Evolutionary conservation across 2,329 filamentous ascomycete species (phyloP), one percentile per base, ranked within the genome.

Genomic region (Talaromyces sp.): DNA sequence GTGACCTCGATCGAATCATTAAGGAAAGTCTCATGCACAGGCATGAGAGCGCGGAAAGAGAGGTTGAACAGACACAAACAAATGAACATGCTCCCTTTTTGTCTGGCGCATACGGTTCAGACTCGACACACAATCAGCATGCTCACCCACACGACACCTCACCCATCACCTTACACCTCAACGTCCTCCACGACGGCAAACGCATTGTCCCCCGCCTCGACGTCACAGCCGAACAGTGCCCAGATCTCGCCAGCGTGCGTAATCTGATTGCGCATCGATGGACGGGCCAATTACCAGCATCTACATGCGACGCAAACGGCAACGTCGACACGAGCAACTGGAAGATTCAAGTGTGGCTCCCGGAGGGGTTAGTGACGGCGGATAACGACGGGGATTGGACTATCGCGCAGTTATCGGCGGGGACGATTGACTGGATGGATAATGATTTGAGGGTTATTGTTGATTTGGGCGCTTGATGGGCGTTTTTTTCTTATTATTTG

Each of bases 371-470:
- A n/a, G 62, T 69, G 13, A 56, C 63, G 6, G 65, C 78, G 7
- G 66, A 68, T 11, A 73, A 66, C 45, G 74, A 78, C 53, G 70
- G 71, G 37, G 75, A 78, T 48, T 78, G 76, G 77, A 70, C 72
- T 19, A 70, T 77, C 58, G 73, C 75, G 4, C 66, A 78, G n/a
- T 63, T 77, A 33, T 71, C 73, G 4, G 73, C 72, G 10, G 70
- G 71, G 17, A 73, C 72, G 10, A 71, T 77, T 2, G 76, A 78
- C 31, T 79, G 77, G 77, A 77, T 79, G 75, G 76, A 78, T 59
- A 70, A 70, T 4, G 70, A 77, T 40, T 60, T 79, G 58, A 73
- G 70, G 53, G 70, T 79, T 56, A 62, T 79, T 31, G 64, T 78
- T 28, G 75, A 77, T 41, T 50, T 73, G 39, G 68, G 65, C 33